Conservation (phyloP, 331 rosid genomes). For the Cydonia oblonga region DNA sequence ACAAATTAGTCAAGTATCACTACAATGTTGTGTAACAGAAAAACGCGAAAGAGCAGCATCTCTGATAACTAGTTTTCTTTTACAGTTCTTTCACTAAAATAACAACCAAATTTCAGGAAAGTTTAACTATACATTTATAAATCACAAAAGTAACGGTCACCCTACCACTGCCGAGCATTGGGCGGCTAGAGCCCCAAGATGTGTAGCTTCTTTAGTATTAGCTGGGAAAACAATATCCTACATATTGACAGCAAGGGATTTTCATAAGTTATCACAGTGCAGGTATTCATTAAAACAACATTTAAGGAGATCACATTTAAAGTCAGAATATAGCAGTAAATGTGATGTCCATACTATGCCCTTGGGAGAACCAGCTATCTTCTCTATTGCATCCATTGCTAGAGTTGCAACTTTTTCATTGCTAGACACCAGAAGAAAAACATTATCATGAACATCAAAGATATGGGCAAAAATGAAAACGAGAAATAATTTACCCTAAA, state of each 20-base stretch:
- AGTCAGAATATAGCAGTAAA: slow-evolving; percentile 3
- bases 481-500: not conserved
- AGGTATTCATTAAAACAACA: not conserved
- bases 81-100: not conserved
- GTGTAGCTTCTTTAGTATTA: slow-evolving; percentile 40
- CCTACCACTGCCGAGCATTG: slow-evolving; percentile 74
- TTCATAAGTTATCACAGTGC: not conserved
- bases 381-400: slow-evolving; percentile 58
- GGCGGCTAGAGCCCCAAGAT: slow-evolving; percentile 48
- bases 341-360: slow-evolving; percentile 50
- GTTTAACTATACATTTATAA: not conserved
- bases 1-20: not conserved
- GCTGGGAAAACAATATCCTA: slow-evolving; percentile 71
- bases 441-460: not conserved
- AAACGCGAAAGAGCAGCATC: not conserved
- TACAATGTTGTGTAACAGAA: not conserved
- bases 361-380: slow-evolving; percentile 51
- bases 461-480: not conserved
- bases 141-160: not conserved
- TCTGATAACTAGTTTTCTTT: not conserved
- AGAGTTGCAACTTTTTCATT: slow-evolving; percentile 64
- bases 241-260: slow-evolving; percentile 13
- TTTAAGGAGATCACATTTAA: not conserved
- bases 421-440: slow-evolving; percentile 19
- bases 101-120: not conserved